Evolutionary conservation across 352 stramenopile genomes (phyloP), one percentile per base, ranked within the genome.

Genomic region (Phytopythium montanum): DNA sequence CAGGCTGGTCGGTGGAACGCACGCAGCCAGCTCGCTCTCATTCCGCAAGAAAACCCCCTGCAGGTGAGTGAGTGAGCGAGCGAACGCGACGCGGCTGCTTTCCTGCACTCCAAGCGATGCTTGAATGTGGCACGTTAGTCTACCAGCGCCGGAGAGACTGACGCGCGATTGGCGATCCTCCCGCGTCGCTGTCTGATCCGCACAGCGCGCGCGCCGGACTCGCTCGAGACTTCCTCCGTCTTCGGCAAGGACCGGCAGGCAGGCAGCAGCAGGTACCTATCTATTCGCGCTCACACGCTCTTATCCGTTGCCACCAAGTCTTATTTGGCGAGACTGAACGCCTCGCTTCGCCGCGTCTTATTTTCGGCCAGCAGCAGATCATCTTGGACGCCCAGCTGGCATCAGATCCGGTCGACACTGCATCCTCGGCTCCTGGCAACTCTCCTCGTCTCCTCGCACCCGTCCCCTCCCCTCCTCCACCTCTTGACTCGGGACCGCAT

Each of bases 371-470:
- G 18, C 38, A 10, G 13, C 44, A 51, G 44, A 23, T 51, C 44
- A n/a, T 26, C 42, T 18, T n/a, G 10, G 7, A 16, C 21, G 44
- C 44, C 9, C 4, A 51, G 9, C 44, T 21, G 49, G 49, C 49
- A 55, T 55, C 49, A 55, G 49, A 55, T 28, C n/a, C 18, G 21
- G 28, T 55, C 33, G 25, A 23, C 49, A 28, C 49, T 26, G 25
- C 46, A 53, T 53, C 46, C 46, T 44, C 38, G 38, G 38, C 38
- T 44, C 23, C 38, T 44, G 16, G 38, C 38, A 44, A 44, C 41
- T 48, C 41, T 48, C 41, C 41, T 28, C 39, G 18, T 21, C 39
- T 28, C n/a, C 38, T 21, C 38, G 5, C 38, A n/a, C n/a, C n/a
- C n/a, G n/a, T 44, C 41, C n/a, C n/a, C 41, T 26, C n/a, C 41